Percentiles rank a stretch among this genome's conserved stretches.
Evolutionary conservation across 345 rosid species (phyloP).

Genomic region (Tarenaya hassleriana): DNA sequence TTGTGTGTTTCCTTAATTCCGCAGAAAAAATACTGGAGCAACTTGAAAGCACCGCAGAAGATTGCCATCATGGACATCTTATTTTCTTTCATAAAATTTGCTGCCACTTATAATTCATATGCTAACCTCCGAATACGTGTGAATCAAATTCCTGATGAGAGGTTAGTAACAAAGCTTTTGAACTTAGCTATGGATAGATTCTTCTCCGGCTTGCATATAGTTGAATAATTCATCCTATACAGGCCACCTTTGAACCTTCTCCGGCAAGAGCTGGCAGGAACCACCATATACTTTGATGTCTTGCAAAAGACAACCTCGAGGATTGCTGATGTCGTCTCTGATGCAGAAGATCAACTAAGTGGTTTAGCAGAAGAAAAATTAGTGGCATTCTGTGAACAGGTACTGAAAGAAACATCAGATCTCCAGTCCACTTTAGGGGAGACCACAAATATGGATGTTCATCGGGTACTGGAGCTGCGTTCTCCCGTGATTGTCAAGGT

Average conservation of each 20-base stretch:
- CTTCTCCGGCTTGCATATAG: constrained; percentile 7
- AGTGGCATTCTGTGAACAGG: constrained; percentile 82
- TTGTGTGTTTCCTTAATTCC: constrained; percentile 20
- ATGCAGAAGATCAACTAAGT: constrained; percentile 45
- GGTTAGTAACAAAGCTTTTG: constrained; percentile 35
- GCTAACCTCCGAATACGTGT: constrained; percentile 73
- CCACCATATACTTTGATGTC: constrained; percentile 76
- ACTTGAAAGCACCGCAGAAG: constrained; percentile 70
- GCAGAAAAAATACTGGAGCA: constrained; percentile 93
- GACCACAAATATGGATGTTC: constrained; percentile 73
- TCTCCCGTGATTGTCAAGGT: constrained; percentile 94
- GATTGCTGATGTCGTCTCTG: constrained; percentile 26
- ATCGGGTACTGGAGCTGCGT: constrained; percentile 80
- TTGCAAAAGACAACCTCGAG: constrained; percentile 75
- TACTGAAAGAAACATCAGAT: constrained; percentile 79
- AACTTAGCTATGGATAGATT: not conserved
- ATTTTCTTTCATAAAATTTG: constrained; percentile 78
- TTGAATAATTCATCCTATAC: constrained; percentile 23
- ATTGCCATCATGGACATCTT: constrained; percentile 80
- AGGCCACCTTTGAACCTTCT: constrained; percentile 94
- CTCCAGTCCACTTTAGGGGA: constrained; percentile 73
- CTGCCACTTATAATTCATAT: constrained; percentile 85
- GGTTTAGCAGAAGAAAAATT: constrained; percentile 79
- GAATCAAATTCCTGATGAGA: constrained; percentile 75
- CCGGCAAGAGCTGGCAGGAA: constrained; percentile 88